Evolutionary conservation across 805 yeast species (phyloP).

Genomic region (Suhomyces tanzawaensis): DNA sequence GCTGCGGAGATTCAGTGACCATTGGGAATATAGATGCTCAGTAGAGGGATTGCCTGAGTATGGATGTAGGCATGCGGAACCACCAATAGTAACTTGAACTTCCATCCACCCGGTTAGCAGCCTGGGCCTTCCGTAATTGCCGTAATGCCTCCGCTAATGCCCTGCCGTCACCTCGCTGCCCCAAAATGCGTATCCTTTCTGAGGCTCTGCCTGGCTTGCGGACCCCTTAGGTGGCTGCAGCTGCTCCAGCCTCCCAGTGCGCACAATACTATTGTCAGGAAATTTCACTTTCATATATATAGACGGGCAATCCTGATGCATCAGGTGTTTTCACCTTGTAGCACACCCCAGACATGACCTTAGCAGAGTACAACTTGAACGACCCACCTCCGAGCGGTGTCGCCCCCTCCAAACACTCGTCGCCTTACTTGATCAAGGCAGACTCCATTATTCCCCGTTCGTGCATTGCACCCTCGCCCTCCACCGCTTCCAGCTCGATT

Average conservation of each 20-base stretch:
- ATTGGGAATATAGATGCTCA: too few relatives aligned
- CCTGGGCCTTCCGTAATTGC: too few relatives aligned
- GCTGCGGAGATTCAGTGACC: too few relatives aligned
- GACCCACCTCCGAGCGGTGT: slow-evolving; percentile 13
- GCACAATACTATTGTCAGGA: slow-evolving; percentile 3
- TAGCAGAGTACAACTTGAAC: slow-evolving; percentile 10
- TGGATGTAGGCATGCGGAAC: too few relatives aligned
- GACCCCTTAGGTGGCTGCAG: not conserved
- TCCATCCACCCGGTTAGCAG: too few relatives aligned
- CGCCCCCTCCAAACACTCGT: not conserved
- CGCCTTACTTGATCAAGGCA: slow-evolving; percentile 8
- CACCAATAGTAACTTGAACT: too few relatives aligned
- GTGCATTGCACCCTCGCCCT: slow-evolving; percentile 11
- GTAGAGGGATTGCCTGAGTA: too few relatives aligned
- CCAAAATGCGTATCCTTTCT: not conserved
- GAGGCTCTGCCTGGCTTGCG: not conserved
- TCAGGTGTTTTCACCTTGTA: not conserved
- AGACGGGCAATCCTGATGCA: not conserved
- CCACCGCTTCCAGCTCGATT: slow-evolving; percentile 5
- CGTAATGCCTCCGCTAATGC: too few relatives aligned
- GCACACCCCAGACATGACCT: slow-evolving; percentile 2
- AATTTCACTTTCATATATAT: slow-evolving; percentile 4
- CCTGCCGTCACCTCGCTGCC: too few relatives aligned
- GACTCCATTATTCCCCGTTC: slow-evolving; percentile 13
- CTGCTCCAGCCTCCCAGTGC: not conserved